Conservation (phyloP, 2,329 filamentous ascomycete species). For the Neofusicoccum parvum region DNA sequence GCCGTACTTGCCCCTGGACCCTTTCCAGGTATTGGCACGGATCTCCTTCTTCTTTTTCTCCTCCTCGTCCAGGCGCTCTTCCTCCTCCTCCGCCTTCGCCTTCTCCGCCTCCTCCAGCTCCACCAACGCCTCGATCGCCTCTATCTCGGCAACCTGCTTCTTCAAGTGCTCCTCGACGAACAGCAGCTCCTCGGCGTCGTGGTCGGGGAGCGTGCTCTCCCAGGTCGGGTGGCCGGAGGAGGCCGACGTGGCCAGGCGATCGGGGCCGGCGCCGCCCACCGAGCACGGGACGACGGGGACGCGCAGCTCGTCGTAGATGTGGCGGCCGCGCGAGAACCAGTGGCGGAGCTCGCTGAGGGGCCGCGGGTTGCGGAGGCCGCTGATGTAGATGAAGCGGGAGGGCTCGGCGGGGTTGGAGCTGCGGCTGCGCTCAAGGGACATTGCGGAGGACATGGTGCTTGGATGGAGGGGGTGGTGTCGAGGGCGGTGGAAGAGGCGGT, state of each 20-base stretch:
- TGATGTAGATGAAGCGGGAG: background rate
- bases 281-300: background rate
- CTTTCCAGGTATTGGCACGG: background rate
- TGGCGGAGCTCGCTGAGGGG: background rate
- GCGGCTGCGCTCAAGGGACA: background rate
- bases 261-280: background rate
- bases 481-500: no score
- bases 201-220: background rate
- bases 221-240: background rate
- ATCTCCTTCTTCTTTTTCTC: background rate
- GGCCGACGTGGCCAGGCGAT: background rate
- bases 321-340: background rate
- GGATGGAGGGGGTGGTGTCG: no score
- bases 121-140: background rate
- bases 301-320: constrained; percentile 6
- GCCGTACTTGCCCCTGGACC: background rate
- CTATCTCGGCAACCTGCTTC: background rate
- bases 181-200: no score
- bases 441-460: background rate
- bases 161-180: background rate
- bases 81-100: background rate
- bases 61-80: background rate
- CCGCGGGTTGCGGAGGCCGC: background rate
- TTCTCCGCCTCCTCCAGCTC: background rate
- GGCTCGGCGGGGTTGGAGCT: background rate